phyloP scores from a whole-genome alignment of 257 asterid species.

The Nicotiana otophora region DNA sequence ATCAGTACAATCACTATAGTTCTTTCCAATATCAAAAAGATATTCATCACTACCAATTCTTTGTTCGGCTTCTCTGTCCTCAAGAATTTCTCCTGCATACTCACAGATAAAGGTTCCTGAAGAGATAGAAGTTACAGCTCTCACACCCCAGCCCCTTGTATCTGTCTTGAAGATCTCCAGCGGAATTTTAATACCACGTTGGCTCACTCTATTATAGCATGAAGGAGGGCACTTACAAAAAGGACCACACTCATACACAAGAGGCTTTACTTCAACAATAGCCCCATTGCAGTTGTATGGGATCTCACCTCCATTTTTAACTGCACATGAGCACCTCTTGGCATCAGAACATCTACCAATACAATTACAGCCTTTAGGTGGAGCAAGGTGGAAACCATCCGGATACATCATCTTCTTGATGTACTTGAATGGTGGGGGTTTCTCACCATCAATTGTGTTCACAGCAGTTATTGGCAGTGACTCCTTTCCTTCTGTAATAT shows the following conservation, averaged over 20 bases:
- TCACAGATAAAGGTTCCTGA: slow-evolving; percentile 92
- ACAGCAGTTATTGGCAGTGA: slow-evolving; percentile 47
- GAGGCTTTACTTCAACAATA: slow-evolving; percentile 55
- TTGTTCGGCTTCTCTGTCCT: slow-evolving; percentile 76
- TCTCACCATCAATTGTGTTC: slow-evolving; percentile 40
- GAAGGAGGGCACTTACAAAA: slow-evolving; percentile 76
- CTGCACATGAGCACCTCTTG: slow-evolving; percentile 52
- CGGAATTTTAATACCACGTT: slow-evolving; percentile 53
- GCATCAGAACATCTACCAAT: slow-evolving; percentile 53
- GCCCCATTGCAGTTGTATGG: slow-evolving; percentile 79
- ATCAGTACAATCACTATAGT: slow-evolving; percentile 26
- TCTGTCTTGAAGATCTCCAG: slow-evolving; percentile 84
- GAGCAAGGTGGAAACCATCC: slow-evolving; percentile 29
- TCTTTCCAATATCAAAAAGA: slow-evolving; percentile 84
- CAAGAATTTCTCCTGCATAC: slow-evolving; percentile 82
- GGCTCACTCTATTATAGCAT: slow-evolving; percentile 77
- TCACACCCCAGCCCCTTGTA: slow-evolving; percentile 89
- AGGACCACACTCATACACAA: slow-evolving; percentile 89
- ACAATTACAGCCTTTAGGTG: slow-evolving; percentile 70
- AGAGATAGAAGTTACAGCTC: slow-evolving; percentile 61
- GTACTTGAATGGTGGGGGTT: slow-evolving; percentile 61
- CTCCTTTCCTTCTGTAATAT: slow-evolving; percentile 68
- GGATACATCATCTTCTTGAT: slow-evolving; percentile 57
- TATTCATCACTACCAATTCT: slow-evolving; percentile 73
- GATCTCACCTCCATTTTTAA: slow-evolving; percentile 61